Evolutionary conservation across 2,329 filamentous ascomycete genomes (phyloP).

Genomic region (Aspergillus aculeatinus): DNA sequence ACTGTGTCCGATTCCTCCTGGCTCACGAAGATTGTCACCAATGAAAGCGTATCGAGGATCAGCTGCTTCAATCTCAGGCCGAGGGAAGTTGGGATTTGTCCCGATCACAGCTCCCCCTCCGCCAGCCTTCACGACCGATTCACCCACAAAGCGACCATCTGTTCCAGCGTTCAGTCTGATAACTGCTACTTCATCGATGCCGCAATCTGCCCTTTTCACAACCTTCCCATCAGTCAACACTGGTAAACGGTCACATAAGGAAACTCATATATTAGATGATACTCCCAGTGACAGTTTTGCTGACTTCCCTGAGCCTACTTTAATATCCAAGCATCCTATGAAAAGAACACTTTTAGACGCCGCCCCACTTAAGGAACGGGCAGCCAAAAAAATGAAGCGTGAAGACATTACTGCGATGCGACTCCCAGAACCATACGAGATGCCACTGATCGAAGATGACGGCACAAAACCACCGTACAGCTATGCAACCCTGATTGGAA

Average conservation of each 20-base stretch:
- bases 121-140: slow-evolving; percentile 48
- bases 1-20: slow-evolving; percentile 60
- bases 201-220: slow-evolving; percentile 50
- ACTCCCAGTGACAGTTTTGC: slow-evolving; percentile 47
- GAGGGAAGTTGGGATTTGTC: slow-evolving; percentile 62
- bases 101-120: slow-evolving; percentile 54
- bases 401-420: slow-evolving; percentile 53
- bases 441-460: slow-evolving; percentile 79
- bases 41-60: slow-evolving; percentile 60
- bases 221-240: slow-evolving; percentile 48
- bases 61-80: slow-evolving; percentile 56
- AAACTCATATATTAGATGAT: slow-evolving; percentile 42
- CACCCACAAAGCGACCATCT: slow-evolving; percentile 47
- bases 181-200: slow-evolving; percentile 28
- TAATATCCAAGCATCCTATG: slow-evolving; percentile 44
- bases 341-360: slow-evolving; percentile 71
- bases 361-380: slow-evolving; percentile 68
- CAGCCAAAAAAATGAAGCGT: slow-evolving; percentile 66
- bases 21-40: slow-evolving; percentile 61
- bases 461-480: slow-evolving; percentile 86
- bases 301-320: slow-evolving; percentile 49
- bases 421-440: slow-evolving; percentile 72
- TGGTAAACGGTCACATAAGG: slow-evolving; percentile 47
- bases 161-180: slow-evolving; percentile 30
- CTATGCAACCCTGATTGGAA: slow-evolving; percentile 92